Evolutionary conservation across 805 yeast species (phyloP), one percentile per base, ranked within the genome.

Genomic region (Yueomyces sinensis): DNA sequence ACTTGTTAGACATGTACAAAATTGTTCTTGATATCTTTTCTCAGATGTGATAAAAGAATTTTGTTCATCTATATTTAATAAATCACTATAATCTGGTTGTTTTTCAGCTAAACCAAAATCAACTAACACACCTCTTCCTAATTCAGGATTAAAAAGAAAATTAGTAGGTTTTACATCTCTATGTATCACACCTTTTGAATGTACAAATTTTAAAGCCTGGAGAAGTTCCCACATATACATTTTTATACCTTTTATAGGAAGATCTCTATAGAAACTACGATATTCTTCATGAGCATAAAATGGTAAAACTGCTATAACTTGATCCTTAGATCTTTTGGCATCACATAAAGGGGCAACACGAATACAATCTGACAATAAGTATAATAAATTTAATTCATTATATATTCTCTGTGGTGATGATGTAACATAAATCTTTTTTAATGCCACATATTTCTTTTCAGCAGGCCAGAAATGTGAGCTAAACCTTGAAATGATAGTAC

Each of bases 21-120:
- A 50, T 37, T 52, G 49, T 41, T 53, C 58, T 13, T 48, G 47
- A 51, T 59, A 25, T 32, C 53, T 41, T 9, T 39, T 38, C 22
- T 43, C 48, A 32, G 40, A 46, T 25, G 44, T 29, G 16, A 32
- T 15, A 13, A 18, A n/a, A 19, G 27, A 25, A n/a, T 20, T 15
- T 17, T 37, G 33, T 11, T 41, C 43, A 15, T 42, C 43, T 5
- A 25, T 9, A 16, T 32, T 29, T 11, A 20, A 15, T 4, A 17
- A 20, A n/a, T 36, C 38, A 4, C 25, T 19, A 32, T 45, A 46
- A 31, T 49, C 49, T 17, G 37, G 30, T 40, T 66, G 70, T 43
- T 66, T 65, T 56, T 86, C 95, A 3, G 96, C 96, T 30, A 86
- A 63, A 2, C 96, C 96, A 63, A 86, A 87, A 60, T 86, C 96